Percentiles rank a stretch among this genome's conserved stretches.
phyloP scores from a whole-genome alignment of 305 asterid genomes.

The Solanum hybrid region DNA sequence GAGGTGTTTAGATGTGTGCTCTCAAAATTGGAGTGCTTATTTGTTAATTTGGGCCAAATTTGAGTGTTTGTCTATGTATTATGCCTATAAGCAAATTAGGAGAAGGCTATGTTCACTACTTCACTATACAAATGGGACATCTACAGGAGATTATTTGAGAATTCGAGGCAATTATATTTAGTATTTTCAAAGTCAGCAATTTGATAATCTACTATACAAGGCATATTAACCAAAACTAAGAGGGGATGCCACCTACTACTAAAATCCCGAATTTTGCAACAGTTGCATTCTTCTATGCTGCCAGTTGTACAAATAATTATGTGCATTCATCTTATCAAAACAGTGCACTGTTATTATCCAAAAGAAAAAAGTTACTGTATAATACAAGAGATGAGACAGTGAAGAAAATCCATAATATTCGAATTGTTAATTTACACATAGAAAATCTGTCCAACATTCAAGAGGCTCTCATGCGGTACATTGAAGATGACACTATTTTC shows the following conservation, averaged over 20 bases:
- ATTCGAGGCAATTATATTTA: not conserved
- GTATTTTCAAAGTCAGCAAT: not conserved
- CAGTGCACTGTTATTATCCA: not conserved
- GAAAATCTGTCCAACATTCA: constrained; percentile 91
- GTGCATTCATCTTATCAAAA: not conserved
- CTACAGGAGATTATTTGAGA: not conserved
- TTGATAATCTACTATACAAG: not conserved
- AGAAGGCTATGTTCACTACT: not conserved
- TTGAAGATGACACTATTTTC: constrained; percentile 89
- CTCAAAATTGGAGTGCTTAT: not conserved
- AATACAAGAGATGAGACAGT: not conserved
- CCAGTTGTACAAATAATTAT: not conserved
- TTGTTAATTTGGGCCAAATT: not conserved
- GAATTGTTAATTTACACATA: constrained; percentile 36
- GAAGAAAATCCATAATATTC: not conserved
- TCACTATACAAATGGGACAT: not conserved
- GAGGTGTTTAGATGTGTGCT: not conserved
- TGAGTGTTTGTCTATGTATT: not conserved
- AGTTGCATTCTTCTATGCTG: not conserved
- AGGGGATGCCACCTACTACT: not conserved
- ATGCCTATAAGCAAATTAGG: not conserved
- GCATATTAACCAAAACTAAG: not conserved
- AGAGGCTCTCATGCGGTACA: constrained; percentile 93
- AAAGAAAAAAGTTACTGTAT: not conserved
- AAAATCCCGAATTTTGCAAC: not conserved